Conservation (phyloP, 2,329 filamentous ascomycete genomes). For the Venturia aucupariae region DNA sequence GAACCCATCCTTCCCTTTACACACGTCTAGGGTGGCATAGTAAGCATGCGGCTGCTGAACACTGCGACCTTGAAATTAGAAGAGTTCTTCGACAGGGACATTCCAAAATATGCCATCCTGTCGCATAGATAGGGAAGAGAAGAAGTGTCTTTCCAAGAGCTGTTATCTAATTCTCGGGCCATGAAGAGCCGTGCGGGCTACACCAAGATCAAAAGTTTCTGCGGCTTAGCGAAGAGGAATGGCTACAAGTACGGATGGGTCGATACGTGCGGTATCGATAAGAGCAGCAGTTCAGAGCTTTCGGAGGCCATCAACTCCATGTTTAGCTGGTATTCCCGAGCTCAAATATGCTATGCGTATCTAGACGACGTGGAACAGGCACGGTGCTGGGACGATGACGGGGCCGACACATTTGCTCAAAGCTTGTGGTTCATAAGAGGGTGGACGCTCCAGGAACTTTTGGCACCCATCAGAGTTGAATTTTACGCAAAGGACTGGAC, state of each 20-base stretch:
- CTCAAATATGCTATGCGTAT: conserved; percentile 18
- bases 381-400: too few relatives aligned
- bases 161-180: background rate
- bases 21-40: too few relatives aligned
- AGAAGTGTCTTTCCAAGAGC: conserved; percentile 20
- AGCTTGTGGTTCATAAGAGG: background rate
- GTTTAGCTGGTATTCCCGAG: conserved; percentile 18
- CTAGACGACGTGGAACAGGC: conserved; percentile 8
- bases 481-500: too few relatives aligned
- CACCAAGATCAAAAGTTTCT: background rate
- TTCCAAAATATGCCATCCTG: conserved; percentile 18
- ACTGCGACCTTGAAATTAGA: background rate
- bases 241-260: conserved; percentile 18
- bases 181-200: background rate
- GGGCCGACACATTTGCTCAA: too few relatives aligned
- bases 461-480: background rate
- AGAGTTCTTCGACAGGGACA: background rate
- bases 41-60: background rate
- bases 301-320: conserved; percentile 19
- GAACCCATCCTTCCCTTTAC: too few relatives aligned
- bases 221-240: conserved; percentile 10
- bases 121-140: conserved; percentile 21
- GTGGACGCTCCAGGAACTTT: background rate
- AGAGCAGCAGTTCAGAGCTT: conserved; percentile 18
- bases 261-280: conserved; percentile 21